Conservation (phyloP, 2,329 filamentous ascomycete species). For the Arthrobotrys sinensis region DNA sequence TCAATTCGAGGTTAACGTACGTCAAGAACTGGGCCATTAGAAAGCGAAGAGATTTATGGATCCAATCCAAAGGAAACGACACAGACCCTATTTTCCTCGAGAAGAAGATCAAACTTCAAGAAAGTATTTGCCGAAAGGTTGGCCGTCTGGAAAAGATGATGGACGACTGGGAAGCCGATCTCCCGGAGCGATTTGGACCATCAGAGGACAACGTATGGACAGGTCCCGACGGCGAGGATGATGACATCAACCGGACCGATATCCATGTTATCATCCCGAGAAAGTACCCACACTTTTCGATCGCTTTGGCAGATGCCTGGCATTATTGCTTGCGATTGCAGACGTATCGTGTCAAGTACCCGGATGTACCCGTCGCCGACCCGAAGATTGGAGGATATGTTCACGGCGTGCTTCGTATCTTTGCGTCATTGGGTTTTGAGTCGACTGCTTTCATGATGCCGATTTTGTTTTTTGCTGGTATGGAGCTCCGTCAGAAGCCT, state of each 20-base stretch:
- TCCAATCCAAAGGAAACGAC: constrained; percentile 52
- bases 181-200: constrained; percentile 62
- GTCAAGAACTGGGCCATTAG: constrained; percentile 63
- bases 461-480: constrained; percentile 61
- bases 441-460: constrained; percentile 62
- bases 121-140: constrained; percentile 61
- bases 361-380: constrained; percentile 61
- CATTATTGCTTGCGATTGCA: constrained; percentile 62
- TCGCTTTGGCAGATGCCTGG: constrained; percentile 63
- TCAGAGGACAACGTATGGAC: constrained; percentile 60
- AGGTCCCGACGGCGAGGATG: constrained; percentile 60
- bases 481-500: constrained; percentile 63
- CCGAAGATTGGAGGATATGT: constrained; percentile 62
- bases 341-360: constrained; percentile 63
- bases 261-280: constrained; percentile 61
- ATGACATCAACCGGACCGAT: constrained; percentile 63
- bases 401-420: constrained; percentile 63
- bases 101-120: constrained; percentile 62
- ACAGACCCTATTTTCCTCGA: constrained; percentile 39
- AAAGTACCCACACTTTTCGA: constrained; percentile 62
- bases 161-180: constrained; percentile 62
- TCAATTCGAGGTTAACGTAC: constrained; percentile 63
- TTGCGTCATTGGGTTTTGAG: constrained; percentile 62
- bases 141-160: constrained; percentile 62
- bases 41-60: constrained; percentile 62